Evolutionary conservation across 2,329 filamentous ascomycete species (phyloP).

Genomic region (Metarhizium sp.): DNA sequence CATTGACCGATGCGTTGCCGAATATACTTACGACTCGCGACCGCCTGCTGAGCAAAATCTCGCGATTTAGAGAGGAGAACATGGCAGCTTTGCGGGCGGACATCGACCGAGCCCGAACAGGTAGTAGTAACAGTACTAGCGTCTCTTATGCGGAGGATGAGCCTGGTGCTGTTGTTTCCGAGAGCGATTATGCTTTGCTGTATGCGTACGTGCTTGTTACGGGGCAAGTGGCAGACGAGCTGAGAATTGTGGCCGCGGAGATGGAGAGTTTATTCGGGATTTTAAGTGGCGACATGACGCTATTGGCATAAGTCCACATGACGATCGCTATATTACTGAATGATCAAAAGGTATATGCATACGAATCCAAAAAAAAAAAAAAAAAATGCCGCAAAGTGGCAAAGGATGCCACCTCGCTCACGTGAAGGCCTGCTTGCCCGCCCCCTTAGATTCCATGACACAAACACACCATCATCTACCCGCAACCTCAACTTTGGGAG

Average conservation of each 20-base stretch:
- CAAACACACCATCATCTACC: not conserved
- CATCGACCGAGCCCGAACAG: not conserved
- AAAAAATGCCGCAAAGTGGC: not conserved
- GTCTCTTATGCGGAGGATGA: not conserved
- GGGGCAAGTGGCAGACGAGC: slow-evolving; percentile 50
- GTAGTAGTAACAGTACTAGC: not conserved
- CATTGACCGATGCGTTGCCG: slow-evolving; percentile 73
- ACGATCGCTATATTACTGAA: not conserved
- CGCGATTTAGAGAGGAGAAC: slow-evolving; percentile 64
- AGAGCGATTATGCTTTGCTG: slow-evolving; percentile 76
- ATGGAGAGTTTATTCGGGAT: slow-evolving; percentile 50
- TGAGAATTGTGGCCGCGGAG: slow-evolving; percentile 46
- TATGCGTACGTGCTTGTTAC: slow-evolving; percentile 75
- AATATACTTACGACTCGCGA: slow-evolving; percentile 69
- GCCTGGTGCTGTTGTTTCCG: slow-evolving; percentile 33
- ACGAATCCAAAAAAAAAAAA: not conserved
- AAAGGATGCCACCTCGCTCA: not conserved
- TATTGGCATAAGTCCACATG: slow-evolving; percentile 5
- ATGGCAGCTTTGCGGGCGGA: not conserved
- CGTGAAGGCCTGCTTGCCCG: not conserved
- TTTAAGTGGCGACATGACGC: slow-evolving; percentile 21
- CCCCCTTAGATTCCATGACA: not conserved
- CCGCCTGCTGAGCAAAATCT: slow-evolving; percentile 71
- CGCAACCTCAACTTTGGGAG: not conserved
- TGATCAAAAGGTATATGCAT: not conserved